phyloP scores from a whole-genome alignment of 192 early-diverging fungal species.

The Coemansia sp. region DNA sequence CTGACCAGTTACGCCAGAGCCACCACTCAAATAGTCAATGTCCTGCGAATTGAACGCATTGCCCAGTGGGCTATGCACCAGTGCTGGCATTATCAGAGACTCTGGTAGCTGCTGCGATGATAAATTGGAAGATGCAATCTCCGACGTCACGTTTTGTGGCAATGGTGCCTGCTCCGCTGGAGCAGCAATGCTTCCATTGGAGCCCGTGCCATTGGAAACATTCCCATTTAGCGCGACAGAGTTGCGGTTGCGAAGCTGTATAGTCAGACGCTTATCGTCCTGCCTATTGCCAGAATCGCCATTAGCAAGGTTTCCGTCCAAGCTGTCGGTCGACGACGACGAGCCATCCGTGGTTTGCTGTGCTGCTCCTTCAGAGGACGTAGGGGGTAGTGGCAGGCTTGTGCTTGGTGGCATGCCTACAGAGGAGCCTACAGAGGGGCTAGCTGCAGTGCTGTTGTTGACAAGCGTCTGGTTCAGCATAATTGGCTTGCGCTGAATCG shows the following conservation, averaged over 20 bases:
- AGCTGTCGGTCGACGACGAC: constrained; percentile 7
- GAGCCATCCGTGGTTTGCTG: not conserved
- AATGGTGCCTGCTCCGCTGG: not conserved
- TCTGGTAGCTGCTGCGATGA: not conserved
- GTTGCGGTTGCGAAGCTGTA: constrained; percentile 55
- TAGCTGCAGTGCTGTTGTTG: constrained; percentile 1
- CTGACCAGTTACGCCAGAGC: not conserved
- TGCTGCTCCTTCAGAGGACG: not conserved
- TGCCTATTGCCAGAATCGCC: constrained; percentile 10
- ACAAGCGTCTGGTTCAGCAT: constrained; percentile 29
- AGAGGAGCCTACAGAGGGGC: constrained; percentile 1
- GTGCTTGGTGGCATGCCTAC: not conserved
- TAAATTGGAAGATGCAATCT: not conserved
- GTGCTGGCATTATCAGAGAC: constrained; percentile 5
- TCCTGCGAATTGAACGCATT: constrained; percentile 15
- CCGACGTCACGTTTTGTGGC: not conserved
- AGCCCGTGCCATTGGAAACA: not conserved
- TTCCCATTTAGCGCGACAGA: constrained; percentile 14
- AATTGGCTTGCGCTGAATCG: constrained; percentile 40
- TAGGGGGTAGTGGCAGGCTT: not conserved
- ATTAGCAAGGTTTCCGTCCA: not conserved
- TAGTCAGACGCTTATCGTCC: constrained; percentile 52
- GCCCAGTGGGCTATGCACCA: constrained; percentile 15
- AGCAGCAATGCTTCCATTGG: not conserved
- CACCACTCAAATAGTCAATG: not conserved